Evolutionary conservation across 169 alveolate species (phyloP), one percentile per base, ranked within the genome.

Genomic region (Plasmodium falciparum): DNA sequence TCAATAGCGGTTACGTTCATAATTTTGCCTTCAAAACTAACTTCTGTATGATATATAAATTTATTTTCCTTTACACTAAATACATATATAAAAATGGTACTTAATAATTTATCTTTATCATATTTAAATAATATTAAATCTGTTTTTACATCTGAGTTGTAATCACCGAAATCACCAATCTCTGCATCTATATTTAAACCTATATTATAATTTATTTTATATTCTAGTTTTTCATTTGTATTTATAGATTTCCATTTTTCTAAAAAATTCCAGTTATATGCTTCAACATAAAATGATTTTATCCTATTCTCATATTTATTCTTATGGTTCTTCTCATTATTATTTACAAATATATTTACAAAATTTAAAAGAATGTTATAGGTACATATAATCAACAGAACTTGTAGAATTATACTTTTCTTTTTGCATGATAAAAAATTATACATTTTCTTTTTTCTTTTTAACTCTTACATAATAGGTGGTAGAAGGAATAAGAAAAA

Each of bases 1-100:
- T 94, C 96, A 8, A 92, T 85, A 0, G 93, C 96, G 3, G 85
- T 74, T 26, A 78, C 59, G 24, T 94, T 94, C 45, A 71, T 85
- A 4, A 92, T 73, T 17, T 65, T 88, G 9, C 95, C 96, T 49
- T 73, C 74, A 9, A 94, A 62, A 3, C 70, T 88, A 2, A 74
- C 74, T 63, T 78, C 90, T 7, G 88, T 58, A 43, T 73, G 70
- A 13, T 73, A 63, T 2, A 73, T 62, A 61, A 75, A 76, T 72
- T 73, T 71, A 47, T 62, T 75, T 74, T 63, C 74, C n/a, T 50
- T 13, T 3, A 43, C 59, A 15, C 39, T 69, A 47, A 73, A 74
- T 59, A 88, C 70, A 49, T 83, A 50, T 61, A 83, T 43, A 83
- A 11, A 83, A 45, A 83, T 83, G 22, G 91, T 83, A 29, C 91